A percentile compares a stretch with the other conserved stretches of the same genome.
These are phyloP conservation scores for Rosa chinensis DNA, from an alignment of 306 rosid genomes.

Conservation along the genomic window DNA sequence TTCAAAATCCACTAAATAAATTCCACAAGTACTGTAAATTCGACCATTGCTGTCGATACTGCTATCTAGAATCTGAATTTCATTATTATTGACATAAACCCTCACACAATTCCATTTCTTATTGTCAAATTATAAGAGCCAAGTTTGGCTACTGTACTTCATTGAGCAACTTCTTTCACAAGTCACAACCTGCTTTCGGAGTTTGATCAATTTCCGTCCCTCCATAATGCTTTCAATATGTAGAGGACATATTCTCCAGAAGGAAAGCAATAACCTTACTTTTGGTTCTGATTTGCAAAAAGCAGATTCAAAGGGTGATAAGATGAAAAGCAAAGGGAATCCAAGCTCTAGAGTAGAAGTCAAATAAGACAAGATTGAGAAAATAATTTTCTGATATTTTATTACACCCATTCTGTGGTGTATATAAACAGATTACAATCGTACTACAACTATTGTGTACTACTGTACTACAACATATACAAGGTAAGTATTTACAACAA, in stretches of 20 bases:
- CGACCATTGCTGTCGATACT: not conserved
- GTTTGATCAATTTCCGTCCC: not conserved
- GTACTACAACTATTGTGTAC: too few relatives aligned
- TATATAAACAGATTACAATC: too few relatives aligned
- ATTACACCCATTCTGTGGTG: too few relatives aligned
- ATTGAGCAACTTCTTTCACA: not conserved
- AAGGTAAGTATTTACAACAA: too few relatives aligned
- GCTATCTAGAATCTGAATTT: not conserved
- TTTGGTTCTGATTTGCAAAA: not conserved
- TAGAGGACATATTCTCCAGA: not conserved
- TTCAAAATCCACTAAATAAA: constrained; percentile 33
- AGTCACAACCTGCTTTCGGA: not conserved
- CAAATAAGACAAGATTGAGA: too few relatives aligned
- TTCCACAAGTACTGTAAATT: constrained; percentile 21
- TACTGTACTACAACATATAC: too few relatives aligned
- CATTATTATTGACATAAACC: not conserved
- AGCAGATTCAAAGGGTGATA: not conserved
- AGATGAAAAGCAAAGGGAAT: not conserved
- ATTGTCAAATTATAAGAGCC: not conserved
- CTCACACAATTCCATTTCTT: not conserved
- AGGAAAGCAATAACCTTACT: not conserved
- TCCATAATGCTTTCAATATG: not conserved
- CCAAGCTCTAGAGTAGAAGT: not conserved
- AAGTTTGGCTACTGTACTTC: not conserved
- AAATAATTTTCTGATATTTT: too few relatives aligned